These are phyloP conservation scores for Paramecium pentaurelia DNA, from an alignment of 73 alveolate species.

Conservation along the genomic window DNA sequence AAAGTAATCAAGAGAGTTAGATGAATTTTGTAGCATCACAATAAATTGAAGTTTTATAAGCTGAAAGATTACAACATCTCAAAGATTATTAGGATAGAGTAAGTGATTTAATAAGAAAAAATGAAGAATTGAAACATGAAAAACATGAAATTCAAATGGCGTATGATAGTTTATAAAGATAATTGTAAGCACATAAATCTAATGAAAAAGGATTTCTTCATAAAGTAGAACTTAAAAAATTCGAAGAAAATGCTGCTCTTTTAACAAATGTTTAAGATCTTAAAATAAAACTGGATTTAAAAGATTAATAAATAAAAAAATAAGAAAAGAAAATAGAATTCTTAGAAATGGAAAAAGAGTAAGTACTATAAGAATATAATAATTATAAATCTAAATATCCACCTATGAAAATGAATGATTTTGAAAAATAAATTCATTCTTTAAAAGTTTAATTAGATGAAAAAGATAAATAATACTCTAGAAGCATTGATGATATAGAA, in stretches of 20 bases:
- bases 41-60: not conserved
- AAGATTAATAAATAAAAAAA: not conserved
- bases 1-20: not conserved
- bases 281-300: not conserved
- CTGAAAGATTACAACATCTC: not conserved
- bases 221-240: not conserved
- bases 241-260: not conserved
- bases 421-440: not conserved
- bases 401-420: not conserved
- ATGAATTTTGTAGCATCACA: not conserved
- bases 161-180: not conserved
- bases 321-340: not conserved
- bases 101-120: not conserved
- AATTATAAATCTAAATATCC: not conserved
- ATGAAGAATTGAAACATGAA: not conserved
- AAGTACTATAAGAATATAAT: not conserved
- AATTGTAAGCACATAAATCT: not conserved
- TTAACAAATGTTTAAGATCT: not conserved
- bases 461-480: not conserved
- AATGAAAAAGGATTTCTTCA: not conserved
- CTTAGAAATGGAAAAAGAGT: not conserved
- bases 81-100: constrained; percentile 4
- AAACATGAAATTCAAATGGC: not conserved
- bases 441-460: not conserved
- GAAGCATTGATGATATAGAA: not conserved